phyloP scores from a whole-genome alignment of 805 yeast species.

The Starmerella potacharoeniae region DNA sequence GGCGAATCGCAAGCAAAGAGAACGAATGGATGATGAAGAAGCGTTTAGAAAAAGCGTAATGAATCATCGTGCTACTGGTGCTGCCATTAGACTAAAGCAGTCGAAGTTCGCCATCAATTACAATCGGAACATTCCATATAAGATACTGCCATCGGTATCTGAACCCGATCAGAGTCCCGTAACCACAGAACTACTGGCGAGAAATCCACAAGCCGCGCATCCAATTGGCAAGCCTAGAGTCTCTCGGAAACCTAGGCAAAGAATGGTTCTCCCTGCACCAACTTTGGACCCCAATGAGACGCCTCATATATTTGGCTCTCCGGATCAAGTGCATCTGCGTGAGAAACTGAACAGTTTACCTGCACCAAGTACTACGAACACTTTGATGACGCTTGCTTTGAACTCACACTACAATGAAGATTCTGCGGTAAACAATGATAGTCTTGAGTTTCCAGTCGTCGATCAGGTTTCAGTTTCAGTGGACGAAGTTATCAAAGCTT shows the following conservation, averaged over 20 bases:
- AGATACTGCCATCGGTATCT: background rate
- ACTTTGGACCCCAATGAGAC: background rate
- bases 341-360: background rate
- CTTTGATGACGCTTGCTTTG: background rate
- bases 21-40: constrained; percentile 69
- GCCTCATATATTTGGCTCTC: too few relatives aligned
- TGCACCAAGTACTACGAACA: background rate
- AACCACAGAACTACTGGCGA: background rate
- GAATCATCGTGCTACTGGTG: constrained; percentile 4
- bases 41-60: constrained; percentile 24
- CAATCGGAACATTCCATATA: background rate
- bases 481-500: background rate
- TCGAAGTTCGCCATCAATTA: background rate
- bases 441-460: background rate
- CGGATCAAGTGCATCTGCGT: background rate
- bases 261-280: constrained; percentile 1
- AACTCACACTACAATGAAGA: background rate
- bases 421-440: background rate
- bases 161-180: background rate
- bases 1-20: constrained; percentile 82
- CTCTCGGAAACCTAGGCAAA: constrained; percentile 6
- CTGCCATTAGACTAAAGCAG: background rate
- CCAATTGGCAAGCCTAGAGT: background rate
- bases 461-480: background rate
- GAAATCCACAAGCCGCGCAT: background rate